Conservation (phyloP, 371 early-diverging fungal genomes). For the Lichtheimia ornata region DNA sequence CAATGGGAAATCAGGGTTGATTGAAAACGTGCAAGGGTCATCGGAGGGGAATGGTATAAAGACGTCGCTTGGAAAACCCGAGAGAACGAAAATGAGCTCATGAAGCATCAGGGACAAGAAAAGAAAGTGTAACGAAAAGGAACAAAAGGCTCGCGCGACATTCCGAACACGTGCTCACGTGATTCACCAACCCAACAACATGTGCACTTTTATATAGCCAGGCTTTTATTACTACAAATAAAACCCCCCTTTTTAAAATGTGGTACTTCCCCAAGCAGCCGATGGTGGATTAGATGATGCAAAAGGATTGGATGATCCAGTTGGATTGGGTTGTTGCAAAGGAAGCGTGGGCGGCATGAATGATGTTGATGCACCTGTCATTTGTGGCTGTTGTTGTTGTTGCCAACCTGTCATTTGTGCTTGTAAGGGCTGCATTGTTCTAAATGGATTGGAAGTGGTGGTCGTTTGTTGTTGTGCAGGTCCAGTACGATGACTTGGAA, state of each 20-base stretch:
- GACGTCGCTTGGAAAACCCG: constrained; percentile 71
- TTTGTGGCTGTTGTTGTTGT: neutral
- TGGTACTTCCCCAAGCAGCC: neutral
- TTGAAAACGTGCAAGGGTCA: constrained; percentile 53
- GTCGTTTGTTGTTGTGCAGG: neutral
- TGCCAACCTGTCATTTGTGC: neutral
- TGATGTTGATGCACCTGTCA: neutral
- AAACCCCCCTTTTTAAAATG: neutral
- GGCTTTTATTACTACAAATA: neutral
- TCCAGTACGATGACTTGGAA: neutral
- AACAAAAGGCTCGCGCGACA: no score
- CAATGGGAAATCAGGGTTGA: constrained; percentile 60
- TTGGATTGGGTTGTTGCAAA: constrained; percentile 12
- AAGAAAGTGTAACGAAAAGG: neutral
- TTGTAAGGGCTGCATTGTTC: neutral
- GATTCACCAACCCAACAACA: neutral
- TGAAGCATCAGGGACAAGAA: constrained; percentile 64
- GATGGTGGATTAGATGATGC: neutral
- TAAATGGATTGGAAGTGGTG: constrained; percentile 4
- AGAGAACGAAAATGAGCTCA: constrained; percentile 72
- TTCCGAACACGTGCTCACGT: neutral
- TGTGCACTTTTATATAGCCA: no score
- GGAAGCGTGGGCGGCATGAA: neutral
- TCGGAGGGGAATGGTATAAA: constrained; percentile 62
- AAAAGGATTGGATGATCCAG: constrained; percentile 20